phyloP scores from a whole-genome alignment of 306 rosid species.

The Cicer cuneatum region DNA sequence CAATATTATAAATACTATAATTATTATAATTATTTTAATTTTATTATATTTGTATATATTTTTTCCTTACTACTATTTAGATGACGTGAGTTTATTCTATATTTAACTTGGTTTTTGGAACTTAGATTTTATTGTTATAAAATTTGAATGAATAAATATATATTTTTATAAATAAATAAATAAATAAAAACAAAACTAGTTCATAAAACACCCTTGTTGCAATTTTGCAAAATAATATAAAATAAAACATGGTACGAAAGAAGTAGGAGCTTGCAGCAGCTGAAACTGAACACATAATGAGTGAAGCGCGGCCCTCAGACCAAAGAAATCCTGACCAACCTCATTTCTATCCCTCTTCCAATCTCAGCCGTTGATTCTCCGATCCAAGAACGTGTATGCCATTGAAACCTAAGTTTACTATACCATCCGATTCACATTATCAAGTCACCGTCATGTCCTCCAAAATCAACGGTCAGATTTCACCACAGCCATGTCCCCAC shows the following conservation, averaged over 20 bases:
- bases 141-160: too few relatives aligned
- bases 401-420: constrained; percentile 57
- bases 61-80: too few relatives aligned
- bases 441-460: constrained; percentile 66
- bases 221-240: neutral
- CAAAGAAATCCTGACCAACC: constrained; percentile 41
- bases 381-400: constrained; percentile 54
- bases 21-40: too few relatives aligned
- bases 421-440: constrained; percentile 46
- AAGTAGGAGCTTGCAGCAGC: neutral
- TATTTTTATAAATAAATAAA: too few relatives aligned
- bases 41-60: too few relatives aligned
- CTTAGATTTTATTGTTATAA: too few relatives aligned
- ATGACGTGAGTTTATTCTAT: too few relatives aligned
- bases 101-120: too few relatives aligned
- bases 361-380: constrained; percentile 68
- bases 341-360: constrained; percentile 48
- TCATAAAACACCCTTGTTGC: too few relatives aligned
- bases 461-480: constrained; percentile 67
- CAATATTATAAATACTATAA: too few relatives aligned
- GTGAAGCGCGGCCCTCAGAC: constrained; percentile 8
- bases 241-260: neutral
- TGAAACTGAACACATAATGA: neutral
- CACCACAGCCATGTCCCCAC: constrained; percentile 75
- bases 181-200: too few relatives aligned